Evolutionary conservation across 352 stramenopile genomes (phyloP).

Genomic region (Saprolegnia diclina): DNA sequence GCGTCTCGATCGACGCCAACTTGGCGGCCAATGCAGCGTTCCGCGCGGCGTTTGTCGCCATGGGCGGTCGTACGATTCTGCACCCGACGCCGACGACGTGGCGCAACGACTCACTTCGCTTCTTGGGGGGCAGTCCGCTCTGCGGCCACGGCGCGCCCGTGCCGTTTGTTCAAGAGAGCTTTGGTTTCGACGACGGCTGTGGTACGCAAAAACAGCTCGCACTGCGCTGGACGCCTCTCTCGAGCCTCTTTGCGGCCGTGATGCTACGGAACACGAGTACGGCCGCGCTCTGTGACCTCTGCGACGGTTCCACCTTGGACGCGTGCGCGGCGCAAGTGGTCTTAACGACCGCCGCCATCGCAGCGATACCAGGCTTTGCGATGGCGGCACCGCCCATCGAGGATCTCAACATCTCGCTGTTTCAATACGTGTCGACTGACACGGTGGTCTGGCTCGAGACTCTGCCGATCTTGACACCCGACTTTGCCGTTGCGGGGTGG

Average conservation of each 20-base stretch:
- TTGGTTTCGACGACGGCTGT: conserved; percentile 13
- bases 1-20: background rate
- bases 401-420: background rate
- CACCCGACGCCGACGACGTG: background rate
- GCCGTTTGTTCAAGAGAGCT: background rate
- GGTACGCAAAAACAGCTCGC: background rate
- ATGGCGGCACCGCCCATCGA: too few relatives aligned
- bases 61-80: background rate
- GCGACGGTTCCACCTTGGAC: background rate
- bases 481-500: background rate
- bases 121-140: conserved; percentile 1
- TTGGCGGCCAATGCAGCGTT: background rate
- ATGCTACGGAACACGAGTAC: background rate
- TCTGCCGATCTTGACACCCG: background rate
- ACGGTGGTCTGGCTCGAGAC: background rate
- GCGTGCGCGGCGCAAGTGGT: background rate
- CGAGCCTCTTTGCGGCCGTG: background rate
- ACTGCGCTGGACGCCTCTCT: background rate
- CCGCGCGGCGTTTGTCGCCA: background rate
- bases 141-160: background rate
- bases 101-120: background rate
- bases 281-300: background rate
- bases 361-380: too few relatives aligned
- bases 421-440: background rate
- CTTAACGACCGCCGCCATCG: too few relatives aligned